Percentiles rank a stretch among this genome's conserved stretches.
phyloP scores from a whole-genome alignment of 495 filamentous ascomycete genomes.

The Penicillium cataractarum region DNA sequence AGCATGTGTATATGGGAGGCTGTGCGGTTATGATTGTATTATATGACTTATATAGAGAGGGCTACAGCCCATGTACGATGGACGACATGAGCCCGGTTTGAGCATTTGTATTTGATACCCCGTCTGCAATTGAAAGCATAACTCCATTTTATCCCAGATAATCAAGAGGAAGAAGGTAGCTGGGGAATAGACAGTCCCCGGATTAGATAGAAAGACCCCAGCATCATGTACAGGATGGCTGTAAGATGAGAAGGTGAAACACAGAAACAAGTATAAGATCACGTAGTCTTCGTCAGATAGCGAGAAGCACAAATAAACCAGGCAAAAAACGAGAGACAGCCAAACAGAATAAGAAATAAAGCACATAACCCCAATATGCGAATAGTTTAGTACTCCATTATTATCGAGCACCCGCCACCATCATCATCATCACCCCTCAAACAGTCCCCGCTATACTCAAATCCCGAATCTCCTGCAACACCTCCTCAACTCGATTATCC shows the following conservation, averaged over 20 bases:
- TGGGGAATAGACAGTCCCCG: too few species aligned
- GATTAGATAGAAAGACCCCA: not conserved
- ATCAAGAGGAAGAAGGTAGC: not conserved
- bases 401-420: not conserved
- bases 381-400: not conserved
- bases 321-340: constrained; percentile 13
- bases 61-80: not conserved
- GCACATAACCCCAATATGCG: constrained; percentile 6
- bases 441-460: constrained; percentile 87
- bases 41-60: not conserved
- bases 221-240: constrained; percentile 16
- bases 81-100: not conserved
- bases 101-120: not conserved
- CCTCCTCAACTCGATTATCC: constrained; percentile 91
- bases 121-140: constrained; percentile 11
- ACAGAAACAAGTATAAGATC: constrained; percentile 7
- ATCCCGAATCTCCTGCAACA: constrained; percentile 94
- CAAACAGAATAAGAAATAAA: constrained; percentile 12
- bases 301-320: constrained; percentile 2
- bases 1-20: not conserved
- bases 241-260: constrained; percentile 14
- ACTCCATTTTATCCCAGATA: constrained; percentile 9
- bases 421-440: constrained; percentile 30
- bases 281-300: constrained; percentile 11
- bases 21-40: not conserved